Evolutionary conservation across 2,329 filamentous ascomycete species (phyloP).

Genomic region (Claviceps citrina): DNA sequence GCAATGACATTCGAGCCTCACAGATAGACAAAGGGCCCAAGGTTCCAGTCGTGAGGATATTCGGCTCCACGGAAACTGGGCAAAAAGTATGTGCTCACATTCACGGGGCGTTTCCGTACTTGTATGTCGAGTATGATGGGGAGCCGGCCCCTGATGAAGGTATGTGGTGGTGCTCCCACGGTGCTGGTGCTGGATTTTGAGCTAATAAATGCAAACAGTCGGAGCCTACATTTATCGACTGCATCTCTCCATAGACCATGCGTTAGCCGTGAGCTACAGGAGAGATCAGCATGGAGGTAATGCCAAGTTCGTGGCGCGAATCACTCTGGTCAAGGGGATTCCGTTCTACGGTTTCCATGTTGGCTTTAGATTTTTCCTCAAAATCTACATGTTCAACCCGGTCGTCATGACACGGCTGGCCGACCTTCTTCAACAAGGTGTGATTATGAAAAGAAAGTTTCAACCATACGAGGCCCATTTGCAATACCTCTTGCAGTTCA

Average conservation of each 20-base stretch:
- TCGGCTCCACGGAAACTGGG: conserved; percentile 84
- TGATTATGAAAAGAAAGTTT: conserved; percentile 66
- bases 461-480: conserved; percentile 92
- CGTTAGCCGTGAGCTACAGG: conserved; percentile 71
- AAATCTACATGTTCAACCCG: conserved; percentile 88
- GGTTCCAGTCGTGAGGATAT: conserved; percentile 76
- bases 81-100: conserved; percentile 94
- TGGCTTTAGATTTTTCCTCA: conserved; percentile 79
- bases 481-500: conserved; percentile 88
- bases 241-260: conserved; percentile 80
- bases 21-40: conserved; percentile 49
- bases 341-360: conserved; percentile 95
- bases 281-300: conserved; percentile 55
- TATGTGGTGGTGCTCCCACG: conserved; percentile 26
- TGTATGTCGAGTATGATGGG: conserved; percentile 79
- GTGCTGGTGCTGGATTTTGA: neutral
- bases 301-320: conserved; percentile 66
- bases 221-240: conserved; percentile 60
- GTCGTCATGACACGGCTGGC: conserved; percentile 71
- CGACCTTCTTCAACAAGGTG: conserved; percentile 76
- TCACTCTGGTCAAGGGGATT: conserved; percentile 80
- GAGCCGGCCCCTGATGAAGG: conserved; percentile 50
- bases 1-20: conserved; percentile 44
- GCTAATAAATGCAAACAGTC: conserved; percentile 32
- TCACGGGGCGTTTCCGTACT: conserved; percentile 87